Percentiles rank a stretch among this genome's conserved stretches.
Conservation (phyloP, 2,329 filamentous ascomycete genomes). For the Fusarium buharicum region DNA sequence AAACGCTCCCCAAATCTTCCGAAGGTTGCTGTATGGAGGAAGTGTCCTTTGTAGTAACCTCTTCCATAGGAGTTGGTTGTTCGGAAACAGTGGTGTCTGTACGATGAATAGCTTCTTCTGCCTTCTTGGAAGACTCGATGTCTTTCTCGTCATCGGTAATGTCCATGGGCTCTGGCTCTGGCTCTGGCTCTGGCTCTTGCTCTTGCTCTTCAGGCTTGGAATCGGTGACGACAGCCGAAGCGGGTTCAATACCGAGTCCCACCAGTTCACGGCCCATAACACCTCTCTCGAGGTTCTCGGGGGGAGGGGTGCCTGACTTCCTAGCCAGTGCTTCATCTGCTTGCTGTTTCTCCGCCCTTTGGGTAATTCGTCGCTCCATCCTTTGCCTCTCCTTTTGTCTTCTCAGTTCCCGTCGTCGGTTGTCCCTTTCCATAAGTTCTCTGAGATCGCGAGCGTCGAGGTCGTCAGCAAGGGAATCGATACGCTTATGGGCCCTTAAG, state of each 20-base stretch:
- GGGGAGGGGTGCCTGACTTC: conserved; percentile 61
- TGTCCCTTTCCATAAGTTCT: conserved; percentile 90
- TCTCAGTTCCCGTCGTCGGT: conserved; percentile 81
- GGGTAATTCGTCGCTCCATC: conserved; percentile 71
- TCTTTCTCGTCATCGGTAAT: conserved; percentile 38
- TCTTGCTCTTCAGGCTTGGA: conserved; percentile 55
- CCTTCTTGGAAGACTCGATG: conserved; percentile 34
- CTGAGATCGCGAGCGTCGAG: conserved; percentile 85
- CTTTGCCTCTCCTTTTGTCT: conserved; percentile 73
- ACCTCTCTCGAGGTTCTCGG: conserved; percentile 68
- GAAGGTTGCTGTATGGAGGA: conserved; percentile 33
- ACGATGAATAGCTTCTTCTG: conserved; percentile 47
- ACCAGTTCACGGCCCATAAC: conserved; percentile 68
- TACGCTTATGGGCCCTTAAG: conserved; percentile 68
- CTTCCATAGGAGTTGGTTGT: conserved; percentile 39
- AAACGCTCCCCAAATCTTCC: conserved; percentile 39
- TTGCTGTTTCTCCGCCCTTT: conserved; percentile 73
- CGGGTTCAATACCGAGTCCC: conserved; percentile 66
- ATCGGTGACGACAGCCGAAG: conserved; percentile 66
- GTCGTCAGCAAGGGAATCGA: conserved; percentile 82
- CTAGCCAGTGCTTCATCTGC: conserved; percentile 66
- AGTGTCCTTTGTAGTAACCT: conserved; percentile 39
- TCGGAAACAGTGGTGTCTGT: conserved; percentile 44
- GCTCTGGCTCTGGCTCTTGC: conserved; percentile 2
- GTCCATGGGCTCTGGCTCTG: conserved; percentile 37